Percentiles rank a stretch among this genome's conserved stretches.
Evolutionary conservation across 2,329 filamentous ascomycete species (phyloP).

Genomic region (Ophiostoma himal-ulmi): DNA sequence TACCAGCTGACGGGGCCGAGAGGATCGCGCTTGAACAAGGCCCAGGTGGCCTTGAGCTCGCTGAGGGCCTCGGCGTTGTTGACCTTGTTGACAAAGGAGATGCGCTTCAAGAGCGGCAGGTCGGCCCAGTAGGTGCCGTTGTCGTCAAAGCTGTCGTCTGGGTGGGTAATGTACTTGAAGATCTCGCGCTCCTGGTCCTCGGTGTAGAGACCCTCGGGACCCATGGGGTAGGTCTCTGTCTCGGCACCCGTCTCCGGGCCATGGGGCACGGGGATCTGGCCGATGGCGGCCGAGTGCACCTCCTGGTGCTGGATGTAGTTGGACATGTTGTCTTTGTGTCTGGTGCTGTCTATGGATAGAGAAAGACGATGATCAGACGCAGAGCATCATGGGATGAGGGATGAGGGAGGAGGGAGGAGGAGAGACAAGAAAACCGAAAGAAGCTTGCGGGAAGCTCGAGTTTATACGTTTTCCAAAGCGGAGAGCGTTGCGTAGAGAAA

Average conservation of each 20-base stretch:
- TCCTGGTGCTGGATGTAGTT: slow-evolving; percentile 36
- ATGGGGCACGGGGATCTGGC: slow-evolving; percentile 53
- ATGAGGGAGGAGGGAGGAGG: not conserved
- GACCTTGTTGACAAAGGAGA: slow-evolving; percentile 69
- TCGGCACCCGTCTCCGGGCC: slow-evolving; percentile 46
- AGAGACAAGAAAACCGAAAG: not conserved
- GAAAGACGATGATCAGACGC: slow-evolving; percentile 12
- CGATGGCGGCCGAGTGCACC: slow-evolving; percentile 40
- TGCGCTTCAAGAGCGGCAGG: slow-evolving; percentile 61
- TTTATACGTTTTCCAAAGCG: slow-evolving; percentile 19
- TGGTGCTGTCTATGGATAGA: not conserved
- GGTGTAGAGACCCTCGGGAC: slow-evolving; percentile 36
- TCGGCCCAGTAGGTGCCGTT: slow-evolving; percentile 93
- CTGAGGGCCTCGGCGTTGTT: slow-evolving; percentile 62
- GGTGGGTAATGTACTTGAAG: slow-evolving; percentile 76
- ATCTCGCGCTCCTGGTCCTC: slow-evolving; percentile 50
- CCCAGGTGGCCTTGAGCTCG: slow-evolving; percentile 62
- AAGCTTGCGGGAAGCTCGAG: slow-evolving; percentile 15
- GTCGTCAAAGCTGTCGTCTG: slow-evolving; percentile 78
- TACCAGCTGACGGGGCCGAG: slow-evolving; percentile 81
- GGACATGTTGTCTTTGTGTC: slow-evolving; percentile 31
- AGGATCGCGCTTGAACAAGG: slow-evolving; percentile 81
- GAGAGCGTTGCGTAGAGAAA: not conserved
- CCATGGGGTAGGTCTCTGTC: slow-evolving; percentile 42
- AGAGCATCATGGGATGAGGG: slow-evolving; percentile 13